A percentile compares a stretch with the other conserved stretches of the same genome.
phyloP scores from a whole-genome alignment of 2,329 filamentous ascomycete genomes.

The Drechslera avenae region DNA sequence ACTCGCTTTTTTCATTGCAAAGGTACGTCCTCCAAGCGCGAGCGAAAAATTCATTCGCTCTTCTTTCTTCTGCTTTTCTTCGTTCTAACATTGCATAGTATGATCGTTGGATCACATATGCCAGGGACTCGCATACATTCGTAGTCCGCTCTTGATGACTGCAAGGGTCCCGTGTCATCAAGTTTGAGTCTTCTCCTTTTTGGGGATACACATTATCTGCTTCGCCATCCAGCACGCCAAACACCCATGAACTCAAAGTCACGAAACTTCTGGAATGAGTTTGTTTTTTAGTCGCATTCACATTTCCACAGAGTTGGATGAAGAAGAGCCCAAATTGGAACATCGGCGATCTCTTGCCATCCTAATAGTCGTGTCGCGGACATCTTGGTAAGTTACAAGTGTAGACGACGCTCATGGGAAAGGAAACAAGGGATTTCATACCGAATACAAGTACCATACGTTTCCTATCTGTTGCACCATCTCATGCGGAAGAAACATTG shows the following conservation, averaged over 20 bases:
- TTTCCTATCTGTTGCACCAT: background rate
- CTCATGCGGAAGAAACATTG: background rate
- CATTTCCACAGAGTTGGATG: background rate
- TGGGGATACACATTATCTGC: background rate
- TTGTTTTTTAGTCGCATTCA: background rate
- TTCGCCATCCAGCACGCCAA: background rate
- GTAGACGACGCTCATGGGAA: background rate
- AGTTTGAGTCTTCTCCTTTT: background rate
- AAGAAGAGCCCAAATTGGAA: background rate
- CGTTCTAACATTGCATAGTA: slow-evolving; percentile 26
- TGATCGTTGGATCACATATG: slow-evolving; percentile 40
- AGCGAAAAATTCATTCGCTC: too few species aligned
- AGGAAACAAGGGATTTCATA: background rate
- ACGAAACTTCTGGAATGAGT: too few species aligned
- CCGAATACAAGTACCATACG: background rate
- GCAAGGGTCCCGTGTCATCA: background rate
- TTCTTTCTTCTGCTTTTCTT: background rate
- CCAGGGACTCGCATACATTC: slow-evolving; percentile 34
- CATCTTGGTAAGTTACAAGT: background rate
- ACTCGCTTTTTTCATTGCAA: slow-evolving; percentile 57
- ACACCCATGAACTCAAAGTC: too few species aligned
- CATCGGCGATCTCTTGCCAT: background rate
- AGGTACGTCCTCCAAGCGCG: slow-evolving; percentile 25
- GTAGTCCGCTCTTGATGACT: slow-evolving; percentile 13
- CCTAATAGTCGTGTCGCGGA: slow-evolving; percentile 8